phyloP scores from a whole-genome alignment of 2,329 filamentous ascomycete species.

The Fusarium drepaniforme region DNA sequence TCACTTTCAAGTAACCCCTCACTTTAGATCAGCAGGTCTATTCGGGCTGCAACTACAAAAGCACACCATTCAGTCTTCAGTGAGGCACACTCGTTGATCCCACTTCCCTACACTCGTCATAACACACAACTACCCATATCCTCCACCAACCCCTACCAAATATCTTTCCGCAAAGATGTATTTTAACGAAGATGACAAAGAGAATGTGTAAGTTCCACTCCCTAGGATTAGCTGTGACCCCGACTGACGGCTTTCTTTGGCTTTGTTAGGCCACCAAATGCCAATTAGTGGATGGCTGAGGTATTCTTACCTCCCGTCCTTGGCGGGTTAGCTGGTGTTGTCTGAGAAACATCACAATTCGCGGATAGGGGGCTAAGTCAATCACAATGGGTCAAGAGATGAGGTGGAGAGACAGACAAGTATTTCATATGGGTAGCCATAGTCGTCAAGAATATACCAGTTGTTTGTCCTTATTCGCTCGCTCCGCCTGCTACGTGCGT shows the following conservation, averaged over 20 bases:
- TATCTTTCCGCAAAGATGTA: background rate
- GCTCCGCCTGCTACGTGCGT: background rate
- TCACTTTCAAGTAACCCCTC: background rate
- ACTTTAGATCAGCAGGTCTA: background rate
- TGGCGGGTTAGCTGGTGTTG: background rate
- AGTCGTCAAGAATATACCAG: background rate
- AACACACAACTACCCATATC: background rate
- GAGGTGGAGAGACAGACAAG: background rate
- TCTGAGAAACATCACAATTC: background rate
- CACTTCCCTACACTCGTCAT: background rate
- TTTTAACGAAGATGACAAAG: background rate
- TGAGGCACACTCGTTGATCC: no score
- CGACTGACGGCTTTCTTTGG: background rate
- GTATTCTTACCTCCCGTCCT: background rate
- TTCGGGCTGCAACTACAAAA: background rate
- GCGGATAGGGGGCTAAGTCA: background rate
- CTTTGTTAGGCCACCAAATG: background rate
- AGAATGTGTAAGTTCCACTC: background rate
- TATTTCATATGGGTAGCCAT: background rate
- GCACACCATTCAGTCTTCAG: background rate
- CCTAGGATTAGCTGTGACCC: background rate
- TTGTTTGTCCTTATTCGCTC: no score
- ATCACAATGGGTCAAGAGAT: background rate
- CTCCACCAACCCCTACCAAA: background rate
- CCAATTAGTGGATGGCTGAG: background rate